These are phyloP conservation scores for Rhodotorula sphaerocarpa DNA, from an alignment of 768 basidiomycete species.

Conservation along the genomic window DNA sequence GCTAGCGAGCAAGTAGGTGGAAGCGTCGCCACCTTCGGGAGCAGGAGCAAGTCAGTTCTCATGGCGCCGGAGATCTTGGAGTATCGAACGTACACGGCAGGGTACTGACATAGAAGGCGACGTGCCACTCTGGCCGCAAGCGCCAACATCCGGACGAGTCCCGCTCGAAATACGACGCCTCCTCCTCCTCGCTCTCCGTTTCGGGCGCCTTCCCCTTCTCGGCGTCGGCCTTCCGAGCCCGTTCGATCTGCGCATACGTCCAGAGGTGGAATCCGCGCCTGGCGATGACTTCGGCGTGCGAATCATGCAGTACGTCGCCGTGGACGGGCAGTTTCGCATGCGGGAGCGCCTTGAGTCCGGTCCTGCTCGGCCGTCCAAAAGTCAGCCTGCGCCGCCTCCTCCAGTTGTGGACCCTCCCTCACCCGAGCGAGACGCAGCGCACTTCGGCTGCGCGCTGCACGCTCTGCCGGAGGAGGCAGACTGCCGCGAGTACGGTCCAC, in stretches of 20 bases:
- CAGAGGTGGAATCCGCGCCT: slow-evolving; percentile 68
- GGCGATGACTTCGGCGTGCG: slow-evolving; percentile 86
- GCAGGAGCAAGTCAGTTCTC: too few species aligned
- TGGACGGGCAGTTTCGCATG: slow-evolving; percentile 52
- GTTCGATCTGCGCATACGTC: slow-evolving; percentile 61
- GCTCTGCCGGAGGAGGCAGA: slow-evolving; percentile 36
- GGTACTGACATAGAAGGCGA: slow-evolving; percentile 71
- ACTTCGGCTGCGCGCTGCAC: neutral
- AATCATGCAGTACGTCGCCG: slow-evolving; percentile 79
- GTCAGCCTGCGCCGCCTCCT: neutral
- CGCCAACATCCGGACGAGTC: slow-evolving; percentile 46
- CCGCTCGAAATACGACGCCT: slow-evolving; percentile 39
- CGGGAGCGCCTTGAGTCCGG: slow-evolving; percentile 81
- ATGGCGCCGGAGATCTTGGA: neutral
- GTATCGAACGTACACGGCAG: slow-evolving; percentile 50
- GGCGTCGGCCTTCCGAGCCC: neutral
- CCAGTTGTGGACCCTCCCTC: slow-evolving; percentile 15
- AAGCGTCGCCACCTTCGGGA: slow-evolving; percentile 38
- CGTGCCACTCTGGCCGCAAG: slow-evolving; percentile 49
- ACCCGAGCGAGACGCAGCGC: slow-evolving; percentile 52
- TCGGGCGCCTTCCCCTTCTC: slow-evolving; percentile 5
- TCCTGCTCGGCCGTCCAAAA: slow-evolving; percentile 41
- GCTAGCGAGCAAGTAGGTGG: slow-evolving; percentile 31
- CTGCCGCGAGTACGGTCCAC: slow-evolving; percentile 45
- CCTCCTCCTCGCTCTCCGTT: slow-evolving; percentile 46